phyloP scores from a whole-genome alignment of 768 basidiomycete genomes.

The Lactarius tabidus region DNA sequence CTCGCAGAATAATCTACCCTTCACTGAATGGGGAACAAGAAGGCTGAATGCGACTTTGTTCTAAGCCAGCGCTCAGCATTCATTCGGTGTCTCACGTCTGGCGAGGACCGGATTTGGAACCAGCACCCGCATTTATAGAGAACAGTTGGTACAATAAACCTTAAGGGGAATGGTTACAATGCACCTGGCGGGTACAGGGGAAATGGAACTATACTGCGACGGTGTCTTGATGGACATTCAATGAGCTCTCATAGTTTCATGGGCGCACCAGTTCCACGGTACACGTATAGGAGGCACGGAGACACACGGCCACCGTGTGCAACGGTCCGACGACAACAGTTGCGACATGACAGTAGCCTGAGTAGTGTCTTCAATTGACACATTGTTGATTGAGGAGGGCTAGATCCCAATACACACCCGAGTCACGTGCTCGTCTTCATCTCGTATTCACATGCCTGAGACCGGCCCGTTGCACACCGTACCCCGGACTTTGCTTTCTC shows the following conservation, averaged over 20 bases:
- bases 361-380: too few relatives aligned
- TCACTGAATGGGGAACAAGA: slow-evolving; percentile 1
- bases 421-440: too few relatives aligned
- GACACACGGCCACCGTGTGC: neutral
- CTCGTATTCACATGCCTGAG: neutral
- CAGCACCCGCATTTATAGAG: neutral
- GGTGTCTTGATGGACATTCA: neutral
- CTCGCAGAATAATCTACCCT: neutral
- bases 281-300: neutral
- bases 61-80: neutral
- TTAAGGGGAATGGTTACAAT: neutral
- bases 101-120: neutral
- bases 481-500: neutral
- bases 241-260: neutral
- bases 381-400: neutral
- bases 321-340: neutral
- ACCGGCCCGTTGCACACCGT: neutral
- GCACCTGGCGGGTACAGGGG: neutral
- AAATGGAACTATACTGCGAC: neutral
- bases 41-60: neutral
- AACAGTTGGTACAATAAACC: neutral
- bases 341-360: neutral
- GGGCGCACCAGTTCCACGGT: neutral
- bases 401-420: too few relatives aligned
- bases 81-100: neutral